Percentiles rank a stretch among this genome's conserved stretches.
phyloP scores from a whole-genome alignment of 2,329 filamentous ascomycete genomes.

The Colletotrichum sp. region DNA sequence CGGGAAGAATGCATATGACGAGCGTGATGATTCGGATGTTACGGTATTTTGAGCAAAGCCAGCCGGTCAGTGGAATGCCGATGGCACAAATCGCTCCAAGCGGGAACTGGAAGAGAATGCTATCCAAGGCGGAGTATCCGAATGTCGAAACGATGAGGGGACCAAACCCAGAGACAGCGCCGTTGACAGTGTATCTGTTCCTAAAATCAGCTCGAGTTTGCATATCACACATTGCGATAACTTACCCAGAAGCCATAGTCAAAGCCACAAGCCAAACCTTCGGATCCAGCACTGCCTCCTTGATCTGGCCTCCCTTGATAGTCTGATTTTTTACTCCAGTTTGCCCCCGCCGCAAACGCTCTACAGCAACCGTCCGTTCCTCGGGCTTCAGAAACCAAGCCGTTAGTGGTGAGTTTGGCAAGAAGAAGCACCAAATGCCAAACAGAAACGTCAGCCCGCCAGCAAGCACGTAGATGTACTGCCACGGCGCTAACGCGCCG shows the following conservation, averaged over 20 bases:
- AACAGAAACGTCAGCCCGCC: constrained; percentile 54
- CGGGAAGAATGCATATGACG: constrained; percentile 59
- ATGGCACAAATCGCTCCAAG: constrained; percentile 60
- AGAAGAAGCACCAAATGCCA: constrained; percentile 55
- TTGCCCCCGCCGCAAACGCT: constrained; percentile 52
- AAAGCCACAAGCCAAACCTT: constrained; percentile 58
- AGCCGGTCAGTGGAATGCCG: constrained; percentile 59
- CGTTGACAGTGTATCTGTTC: constrained; percentile 55
- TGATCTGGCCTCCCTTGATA: constrained; percentile 51
- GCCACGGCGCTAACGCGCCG: constrained; percentile 52
- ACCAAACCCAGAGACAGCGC: constrained; percentile 60
- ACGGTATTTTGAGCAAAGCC: constrained; percentile 50
- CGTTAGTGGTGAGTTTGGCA: constrained; percentile 58
- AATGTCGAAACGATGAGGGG: constrained; percentile 61
- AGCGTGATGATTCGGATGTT: constrained; percentile 60
- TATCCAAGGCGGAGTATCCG: constrained; percentile 54
- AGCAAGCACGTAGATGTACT: constrained; percentile 59
- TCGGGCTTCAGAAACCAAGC: constrained; percentile 61
- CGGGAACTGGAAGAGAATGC: constrained; percentile 65
- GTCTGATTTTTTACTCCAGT: constrained; percentile 53
- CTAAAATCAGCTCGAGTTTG: neutral
- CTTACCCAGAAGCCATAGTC: constrained; percentile 56
- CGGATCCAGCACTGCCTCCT: constrained; percentile 50
- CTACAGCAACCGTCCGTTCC: constrained; percentile 56
- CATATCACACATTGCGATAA: no score